Base-by-base conservation (phyloP, 257 asterid genomes). In the Gentiana macrophylla region DNA sequence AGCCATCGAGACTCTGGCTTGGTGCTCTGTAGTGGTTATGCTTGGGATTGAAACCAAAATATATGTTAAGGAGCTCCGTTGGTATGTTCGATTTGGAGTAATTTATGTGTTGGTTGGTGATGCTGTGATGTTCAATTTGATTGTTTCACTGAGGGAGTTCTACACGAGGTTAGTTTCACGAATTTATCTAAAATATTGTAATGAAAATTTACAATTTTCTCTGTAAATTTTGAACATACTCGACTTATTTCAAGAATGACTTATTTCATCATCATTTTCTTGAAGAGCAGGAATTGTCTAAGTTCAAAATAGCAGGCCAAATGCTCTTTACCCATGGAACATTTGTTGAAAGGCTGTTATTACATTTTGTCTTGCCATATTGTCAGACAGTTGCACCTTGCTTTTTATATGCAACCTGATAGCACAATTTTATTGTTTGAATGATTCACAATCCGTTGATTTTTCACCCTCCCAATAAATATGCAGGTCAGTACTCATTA, bases 1-100 rank as follows among this genome's bases (percentile, higher is more conserved):
- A 50, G 53, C 71, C 71, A 75, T 92, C 54, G 93, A 88, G 80
- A 78, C 88, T 60, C 80, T 80, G 70, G 70, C 91, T 15, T 92
- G 98, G 98, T 70, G 77, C 77, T 78, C 84, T n/a, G 63, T 92
- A 70, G 83, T 88, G 71, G 82, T 81, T 66, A 74, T 88, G 94
- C 78, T 65, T 78, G 77, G 61, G 58, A 55, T 80, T 35, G 98
- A 92, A 74, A 88, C 91, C 4, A 83, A 49, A 73, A 62, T 81
- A 55, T 92, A 88, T 76, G 67, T 92, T 62, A 65, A 73, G 24
- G 98, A 92, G 72, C 70, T 80, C 2, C 86, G 98, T 44, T 92
- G 98, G 98, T 66, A 71, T 66, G 85, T 88, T 66, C 77, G 97
- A 67, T 88, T 83, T 66, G 98, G 85, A 37, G 77, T 91, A 67